These are phyloP conservation scores for Wallacemonas sp. DNA, from an alignment of 208 protist species.

Conservation along the genomic window DNA sequence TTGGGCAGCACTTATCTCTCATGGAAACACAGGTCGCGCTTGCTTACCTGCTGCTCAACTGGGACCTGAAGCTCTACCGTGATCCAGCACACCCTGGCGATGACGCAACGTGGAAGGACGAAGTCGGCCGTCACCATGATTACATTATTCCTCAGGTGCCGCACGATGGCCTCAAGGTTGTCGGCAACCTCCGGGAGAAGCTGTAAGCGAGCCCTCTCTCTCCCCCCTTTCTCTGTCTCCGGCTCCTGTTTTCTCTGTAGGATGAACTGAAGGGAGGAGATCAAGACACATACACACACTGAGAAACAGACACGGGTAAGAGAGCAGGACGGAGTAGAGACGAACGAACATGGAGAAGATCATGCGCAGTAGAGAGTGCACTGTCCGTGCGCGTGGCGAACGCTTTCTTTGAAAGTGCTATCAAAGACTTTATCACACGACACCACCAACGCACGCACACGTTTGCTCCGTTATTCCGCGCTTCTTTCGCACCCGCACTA, in stretches of 20 bases:
- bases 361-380: too few relatives aligned
- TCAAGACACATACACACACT: too few relatives aligned
- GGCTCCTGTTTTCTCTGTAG: too few relatives aligned
- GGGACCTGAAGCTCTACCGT: conserved; percentile 65
- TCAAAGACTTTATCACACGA: conserved; percentile 1
- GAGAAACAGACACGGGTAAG: too few relatives aligned
- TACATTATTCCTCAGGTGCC: conserved; percentile 87
- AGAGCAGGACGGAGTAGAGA: too few relatives aligned
- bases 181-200: conserved; percentile 30
- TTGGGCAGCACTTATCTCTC: conserved; percentile 90
- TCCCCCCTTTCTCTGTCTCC: too few relatives aligned
- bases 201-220: background rate
- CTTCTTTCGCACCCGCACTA: too few relatives aligned
- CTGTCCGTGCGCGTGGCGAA: too few relatives aligned
- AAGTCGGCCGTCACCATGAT: conserved; percentile 74
- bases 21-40: conserved; percentile 88
- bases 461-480: background rate
- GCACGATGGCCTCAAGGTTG: conserved; percentile 75
- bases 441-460: background rate
- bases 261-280: too few relatives aligned
- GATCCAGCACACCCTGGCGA: conserved; percentile 24
- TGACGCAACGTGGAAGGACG: conserved; percentile 44
- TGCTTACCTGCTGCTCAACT: conserved; percentile 74
- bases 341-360: too few relatives aligned
- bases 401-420: background rate